Evolutionary conservation across 164 flowering plant species (phyloP).

Genomic region (Chimonanthus salicifolius): DNA sequence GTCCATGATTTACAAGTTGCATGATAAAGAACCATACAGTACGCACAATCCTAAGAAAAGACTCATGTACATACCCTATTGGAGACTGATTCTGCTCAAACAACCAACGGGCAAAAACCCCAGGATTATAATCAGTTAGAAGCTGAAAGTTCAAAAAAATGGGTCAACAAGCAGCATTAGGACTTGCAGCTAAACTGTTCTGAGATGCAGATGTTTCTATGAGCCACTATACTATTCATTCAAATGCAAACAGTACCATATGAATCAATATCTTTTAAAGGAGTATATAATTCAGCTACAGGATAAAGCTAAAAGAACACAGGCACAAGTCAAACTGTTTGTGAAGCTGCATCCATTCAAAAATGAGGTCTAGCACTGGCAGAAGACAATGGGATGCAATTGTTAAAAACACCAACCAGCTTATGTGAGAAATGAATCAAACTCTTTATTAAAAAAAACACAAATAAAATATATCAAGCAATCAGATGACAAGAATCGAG

Average conservation of each 20-base stretch:
- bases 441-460: background rate
- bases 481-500: background rate
- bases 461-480: background rate
- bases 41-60: background rate
- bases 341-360: background rate
- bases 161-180: conserved; percentile 1
- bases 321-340: background rate
- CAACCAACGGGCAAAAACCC: conserved; percentile 19
- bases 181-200: background rate
- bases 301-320: background rate
- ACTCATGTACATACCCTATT: conserved; percentile 22
- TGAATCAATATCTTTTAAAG: background rate
- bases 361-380: background rate
- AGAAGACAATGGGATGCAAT: background rate
- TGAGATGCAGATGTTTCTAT: background rate
- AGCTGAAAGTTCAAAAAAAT: conserved; percentile 13
- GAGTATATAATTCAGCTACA: background rate
- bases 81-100: conserved; percentile 24
- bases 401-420: background rate
- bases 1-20: background rate
- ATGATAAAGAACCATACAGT: background rate
- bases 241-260: background rate
- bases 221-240: background rate
- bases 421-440: background rate
- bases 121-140: conserved; percentile 7